Evolutionary conservation across 2,329 filamentous ascomycete genomes (phyloP), one percentile per base, ranked within the genome.

Genomic region (Neopestalotiopsis sp.): DNA sequence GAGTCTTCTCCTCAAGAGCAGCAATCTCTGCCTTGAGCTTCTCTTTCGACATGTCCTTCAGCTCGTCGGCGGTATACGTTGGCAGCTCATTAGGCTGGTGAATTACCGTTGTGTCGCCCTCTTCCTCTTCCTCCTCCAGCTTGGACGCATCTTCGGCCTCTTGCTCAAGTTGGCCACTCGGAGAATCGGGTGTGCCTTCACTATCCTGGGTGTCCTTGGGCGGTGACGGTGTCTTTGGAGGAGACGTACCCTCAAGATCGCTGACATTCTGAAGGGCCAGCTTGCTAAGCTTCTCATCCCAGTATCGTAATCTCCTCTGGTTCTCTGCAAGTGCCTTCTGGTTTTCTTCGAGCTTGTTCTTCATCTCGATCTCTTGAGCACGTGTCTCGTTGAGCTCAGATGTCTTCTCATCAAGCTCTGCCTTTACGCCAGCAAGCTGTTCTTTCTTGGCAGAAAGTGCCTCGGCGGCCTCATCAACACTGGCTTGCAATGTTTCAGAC

Each of bases 301-400:
- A 98, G 83, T 97, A 94, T 49, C 86, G 88, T 56, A 93, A 87
- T 69, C 93, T 90, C 81, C 93, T 95, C 79, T 97, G 91, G 80
- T 97, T 97, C 77, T 98, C 95, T 0, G 84, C 81, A 14, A 98
- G 87, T 10, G 91, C 89, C 82, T 99, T 99, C 73, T 97, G 93
- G 79, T 95, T 96, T 78, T 98, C 95, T 77, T 98, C 96, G 1
- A 99, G 90, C 83, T 97, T 97, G 82, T 98, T 98, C 71, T 93
- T 92, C 94, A 98, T 98, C 81, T 99, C 96, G 70, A 99, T 98
- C 80, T 99, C 96, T 3, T 92, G 85, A 0, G 94, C 95, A 10
- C 95, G 90, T 0, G 92, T 97, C 76, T 94, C 92, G 77, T 98
- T 98, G 68, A 98, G 86, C 78, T 97, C 94, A 0, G 91, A 84